Percentiles rank a stretch among this genome's conserved stretches.
These are phyloP conservation scores for Fusarium fracticaudum DNA, from an alignment of 2,329 filamentous ascomycete genomes.

Conservation along the genomic window DNA sequence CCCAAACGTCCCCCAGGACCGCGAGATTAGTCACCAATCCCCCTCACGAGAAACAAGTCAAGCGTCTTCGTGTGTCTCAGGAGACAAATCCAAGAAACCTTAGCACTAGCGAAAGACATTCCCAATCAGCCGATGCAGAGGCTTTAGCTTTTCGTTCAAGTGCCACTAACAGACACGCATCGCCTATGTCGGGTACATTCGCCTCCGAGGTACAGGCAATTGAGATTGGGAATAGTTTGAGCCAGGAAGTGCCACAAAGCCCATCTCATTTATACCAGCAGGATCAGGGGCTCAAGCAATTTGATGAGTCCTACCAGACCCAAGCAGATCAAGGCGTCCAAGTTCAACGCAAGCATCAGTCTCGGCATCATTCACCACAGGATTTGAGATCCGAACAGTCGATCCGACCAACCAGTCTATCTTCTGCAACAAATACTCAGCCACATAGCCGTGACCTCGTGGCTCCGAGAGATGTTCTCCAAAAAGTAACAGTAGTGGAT, in stretches of 20 bases:
- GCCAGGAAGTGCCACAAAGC: constrained; percentile 18
- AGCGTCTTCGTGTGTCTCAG: constrained; percentile 43
- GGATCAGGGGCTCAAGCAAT: constrained; percentile 1
- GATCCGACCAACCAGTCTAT: neutral
- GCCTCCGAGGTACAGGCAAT: constrained; percentile 23
- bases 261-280: constrained; percentile 14
- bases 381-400: constrained; percentile 4
- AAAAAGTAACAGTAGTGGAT: constrained; percentile 10
- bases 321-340: constrained; percentile 7
- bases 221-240: neutral
- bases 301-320: constrained; percentile 11
- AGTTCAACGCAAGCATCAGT: constrained; percentile 22
- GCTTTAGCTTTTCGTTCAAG: constrained; percentile 19
- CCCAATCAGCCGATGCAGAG: constrained; percentile 14
- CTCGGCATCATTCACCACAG: constrained; percentile 16
- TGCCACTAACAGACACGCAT: constrained; percentile 12
- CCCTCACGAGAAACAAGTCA: constrained; percentile 31
- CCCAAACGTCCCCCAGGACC: neutral
- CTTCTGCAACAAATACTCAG: neutral
- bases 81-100: constrained; percentile 23
- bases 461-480: neutral
- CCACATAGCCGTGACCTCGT: constrained; percentile 1
- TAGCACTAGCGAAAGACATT: neutral
- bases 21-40: neutral
- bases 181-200: constrained; percentile 23